Conservation (phyloP, 495 filamentous ascomycete genomes). For the Penicillium alfredii region DNA sequence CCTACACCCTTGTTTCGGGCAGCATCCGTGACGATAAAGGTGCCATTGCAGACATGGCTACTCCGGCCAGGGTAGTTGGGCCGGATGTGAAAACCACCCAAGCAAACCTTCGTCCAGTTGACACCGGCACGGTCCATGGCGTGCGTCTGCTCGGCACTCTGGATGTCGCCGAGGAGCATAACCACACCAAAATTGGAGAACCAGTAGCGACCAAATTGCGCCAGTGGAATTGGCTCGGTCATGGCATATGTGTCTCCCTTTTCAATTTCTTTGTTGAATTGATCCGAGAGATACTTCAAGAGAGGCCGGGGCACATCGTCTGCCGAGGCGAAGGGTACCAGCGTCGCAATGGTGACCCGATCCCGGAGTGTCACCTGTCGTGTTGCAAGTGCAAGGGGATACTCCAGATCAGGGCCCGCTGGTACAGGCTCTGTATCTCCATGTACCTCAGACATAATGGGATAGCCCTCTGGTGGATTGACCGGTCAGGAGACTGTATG, state of each 20-base stretch:
- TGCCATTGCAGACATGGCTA: conserved; percentile 94
- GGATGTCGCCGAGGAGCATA: conserved; percentile 82
- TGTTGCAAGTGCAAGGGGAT: conserved; percentile 64
- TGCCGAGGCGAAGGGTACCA: conserved; percentile 77
- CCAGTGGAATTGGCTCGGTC: conserved; percentile 67
- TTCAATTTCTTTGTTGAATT: conserved; percentile 91
- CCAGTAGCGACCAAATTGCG: conserved; percentile 84
- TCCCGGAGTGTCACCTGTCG: conserved; percentile 87
- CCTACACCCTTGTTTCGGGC: conserved; percentile 87
- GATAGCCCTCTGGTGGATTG: conserved; percentile 17
- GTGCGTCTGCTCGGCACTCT: conserved; percentile 54
- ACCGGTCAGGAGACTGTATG: conserved; percentile 38
- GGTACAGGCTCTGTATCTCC: conserved; percentile 60
- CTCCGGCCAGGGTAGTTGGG: conserved; percentile 96
- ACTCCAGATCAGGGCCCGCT: conserved; percentile 44
- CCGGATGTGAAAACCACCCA: conserved; percentile 95
- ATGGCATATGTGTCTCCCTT: conserved; percentile 96
- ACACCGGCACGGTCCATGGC: conserved; percentile 49
- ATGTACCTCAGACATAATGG: conserved; percentile 77
- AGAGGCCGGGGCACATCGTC: conserved; percentile 69
- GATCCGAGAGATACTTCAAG: conserved; percentile 72
- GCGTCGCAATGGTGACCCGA: conserved; percentile 80
- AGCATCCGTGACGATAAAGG: conserved; percentile 87
- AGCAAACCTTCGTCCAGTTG: conserved; percentile 79
- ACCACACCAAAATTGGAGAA: conserved; percentile 91